Evolutionary conservation across 192 early-diverging fungal genomes (phyloP).

Genomic region (Coemansia sp.): DNA sequence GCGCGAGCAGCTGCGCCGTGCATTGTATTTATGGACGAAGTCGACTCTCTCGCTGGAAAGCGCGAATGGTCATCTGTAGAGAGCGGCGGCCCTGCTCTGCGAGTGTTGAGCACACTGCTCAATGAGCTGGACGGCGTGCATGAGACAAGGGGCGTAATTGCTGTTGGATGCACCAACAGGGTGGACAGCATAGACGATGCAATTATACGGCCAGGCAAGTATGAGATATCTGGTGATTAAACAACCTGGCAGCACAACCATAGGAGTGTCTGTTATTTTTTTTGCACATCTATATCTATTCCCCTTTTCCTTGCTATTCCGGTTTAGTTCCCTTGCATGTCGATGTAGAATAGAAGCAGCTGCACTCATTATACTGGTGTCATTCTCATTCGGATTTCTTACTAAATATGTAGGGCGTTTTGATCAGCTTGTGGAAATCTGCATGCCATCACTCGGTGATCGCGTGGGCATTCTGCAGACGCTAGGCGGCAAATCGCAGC

Average conservation of each 20-base stretch:
- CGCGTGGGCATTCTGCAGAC: slow-evolving; percentile 69
- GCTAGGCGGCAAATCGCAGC: slow-evolving; percentile 60
- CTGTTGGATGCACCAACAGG: slow-evolving; percentile 91
- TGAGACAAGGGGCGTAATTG: slow-evolving; percentile 74
- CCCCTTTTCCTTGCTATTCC: not conserved
- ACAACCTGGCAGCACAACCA: no score
- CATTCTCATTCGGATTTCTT: not conserved
- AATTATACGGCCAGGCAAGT: slow-evolving; percentile 66
- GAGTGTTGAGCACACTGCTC: slow-evolving; percentile 87
- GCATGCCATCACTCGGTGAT: slow-evolving; percentile 59
- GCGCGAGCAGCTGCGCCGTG: slow-evolving; percentile 86
- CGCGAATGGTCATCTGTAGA: slow-evolving; percentile 60
- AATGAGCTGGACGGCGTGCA: slow-evolving; percentile 99
- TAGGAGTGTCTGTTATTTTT: no score
- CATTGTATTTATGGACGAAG: slow-evolving; percentile 91
- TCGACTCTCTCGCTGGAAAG: slow-evolving; percentile 87
- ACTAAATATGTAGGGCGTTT: slow-evolving; percentile 65
- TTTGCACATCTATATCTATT: not conserved
- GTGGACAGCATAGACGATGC: slow-evolving; percentile 87
- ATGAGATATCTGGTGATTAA: not conserved
- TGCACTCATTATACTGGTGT: not conserved
- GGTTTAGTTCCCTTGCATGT: slow-evolving; percentile 11
- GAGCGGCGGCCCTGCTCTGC: slow-evolving; percentile 80
- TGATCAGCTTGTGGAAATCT: slow-evolving; percentile 79
- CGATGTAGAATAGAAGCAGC: not conserved